Evolutionary conservation across 176 grass and related monocot genomes (phyloP), one percentile per base, ranked within the genome.

Genomic region (Areca catechu): DNA sequence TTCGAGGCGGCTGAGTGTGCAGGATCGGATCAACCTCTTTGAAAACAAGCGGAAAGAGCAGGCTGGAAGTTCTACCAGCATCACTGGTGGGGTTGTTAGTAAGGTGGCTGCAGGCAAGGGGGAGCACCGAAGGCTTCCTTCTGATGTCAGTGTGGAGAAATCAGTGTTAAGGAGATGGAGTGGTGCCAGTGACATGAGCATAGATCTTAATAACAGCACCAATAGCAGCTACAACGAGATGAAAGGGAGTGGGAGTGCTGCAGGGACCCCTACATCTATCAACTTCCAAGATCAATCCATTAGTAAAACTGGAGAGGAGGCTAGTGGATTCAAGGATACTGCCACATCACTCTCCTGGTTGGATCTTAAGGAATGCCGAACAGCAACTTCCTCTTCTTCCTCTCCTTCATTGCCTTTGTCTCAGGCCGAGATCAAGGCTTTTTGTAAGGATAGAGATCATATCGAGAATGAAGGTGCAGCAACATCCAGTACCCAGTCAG

Each of bases 21-120:
- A 98, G 79, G 93, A 98, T 56, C 79, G 93, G 54, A 98, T 98
- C 74, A 98, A 27, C 71, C 77, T 98, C 79, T 98, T 98, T 78
- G 93, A 98, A 66, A 83, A 57, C 56, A 85, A 90, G 59, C 83
- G 82, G 61, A 85, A 90, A 70, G 87, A 93, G 19, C 93, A 85
- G 60, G 63, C 88, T 59, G 74, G 81, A 76, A 97, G 17, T 82
- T 89, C 86, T 68, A 65, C 63, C 76, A 80, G 79, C 75, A 82
- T 48, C 53, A 74, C 52, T 51, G 66, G 73, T 30, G 70, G 49
- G 66, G 82, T 24, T 71, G 65, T 76, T 66, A 73, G 62, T 76
- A 86, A 50, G 71, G 80, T 81, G 19, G 74, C 86, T 74, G 62
- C 77, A 21, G 68, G 37, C 57, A 95, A 86, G 74, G 87, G 87